Evolutionary conservation across 768 basidiomycete genomes (phyloP).

Genomic region (Tulasnella sp.): DNA sequence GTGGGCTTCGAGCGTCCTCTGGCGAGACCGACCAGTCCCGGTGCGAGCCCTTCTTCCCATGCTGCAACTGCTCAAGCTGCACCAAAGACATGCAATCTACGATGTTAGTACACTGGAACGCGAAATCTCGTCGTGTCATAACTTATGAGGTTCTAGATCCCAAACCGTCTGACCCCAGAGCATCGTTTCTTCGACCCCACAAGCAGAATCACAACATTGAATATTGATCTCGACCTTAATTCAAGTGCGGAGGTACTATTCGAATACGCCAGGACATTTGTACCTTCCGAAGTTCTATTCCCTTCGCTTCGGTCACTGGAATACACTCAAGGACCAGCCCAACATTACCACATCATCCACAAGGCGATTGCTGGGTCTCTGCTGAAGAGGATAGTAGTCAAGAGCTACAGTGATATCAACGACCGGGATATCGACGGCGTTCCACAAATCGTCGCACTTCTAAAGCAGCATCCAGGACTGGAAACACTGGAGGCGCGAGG

Average conservation of each 20-base stretch:
- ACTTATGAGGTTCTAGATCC: no score
- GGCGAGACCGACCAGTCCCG: neutral
- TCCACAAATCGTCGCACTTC: neutral
- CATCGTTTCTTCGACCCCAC: no score
- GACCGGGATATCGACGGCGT: no score
- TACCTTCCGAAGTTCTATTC: neutral
- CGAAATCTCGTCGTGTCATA: neutral
- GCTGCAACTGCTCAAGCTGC: neutral
- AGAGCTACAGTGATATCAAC: neutral
- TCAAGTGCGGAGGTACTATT: neutral
- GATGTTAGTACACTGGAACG: neutral
- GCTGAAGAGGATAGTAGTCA: neutral
- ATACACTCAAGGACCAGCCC: neutral
- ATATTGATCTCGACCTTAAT: neutral
- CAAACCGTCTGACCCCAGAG: no score
- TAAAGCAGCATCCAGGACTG: neutral
- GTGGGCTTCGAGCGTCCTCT: neutral
- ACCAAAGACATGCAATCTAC: neutral
- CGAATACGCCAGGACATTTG: neutral
- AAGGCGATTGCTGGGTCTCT: neutral
- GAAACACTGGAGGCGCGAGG: neutral
- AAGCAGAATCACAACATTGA: neutral
- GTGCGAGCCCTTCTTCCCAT: neutral
- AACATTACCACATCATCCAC: neutral
- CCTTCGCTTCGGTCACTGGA: neutral